Evolutionary conservation across 176 grass and related monocot species (phyloP).

Genomic region (Thinopyrum elongatum): DNA sequence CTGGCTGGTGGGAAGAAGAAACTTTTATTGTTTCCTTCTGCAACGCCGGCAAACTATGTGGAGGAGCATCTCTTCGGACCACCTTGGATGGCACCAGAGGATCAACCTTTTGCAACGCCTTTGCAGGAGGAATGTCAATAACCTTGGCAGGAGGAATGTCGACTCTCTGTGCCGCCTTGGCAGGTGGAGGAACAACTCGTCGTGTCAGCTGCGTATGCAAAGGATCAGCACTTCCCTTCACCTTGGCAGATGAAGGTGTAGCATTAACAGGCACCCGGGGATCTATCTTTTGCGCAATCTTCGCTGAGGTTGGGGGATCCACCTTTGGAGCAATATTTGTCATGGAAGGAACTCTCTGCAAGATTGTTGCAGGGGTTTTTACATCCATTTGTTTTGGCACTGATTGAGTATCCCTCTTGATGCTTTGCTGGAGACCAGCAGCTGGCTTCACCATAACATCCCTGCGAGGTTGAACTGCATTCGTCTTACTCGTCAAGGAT

Average conservation of each 20-base stretch:
- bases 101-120: not conserved
- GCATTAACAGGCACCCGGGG: not conserved
- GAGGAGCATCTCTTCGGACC: constrained; percentile 18
- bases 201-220: not conserved
- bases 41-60: not conserved
- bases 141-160: not conserved
- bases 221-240: not conserved
- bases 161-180: not conserved
- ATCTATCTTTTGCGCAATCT: not conserved
- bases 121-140: not conserved
- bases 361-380: not conserved
- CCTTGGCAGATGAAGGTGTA: not conserved
- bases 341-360: not conserved
- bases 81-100: not conserved
- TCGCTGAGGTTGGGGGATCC: not conserved
- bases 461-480: not conserved
- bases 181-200: not conserved
- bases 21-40: not conserved
- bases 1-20: not conserved
- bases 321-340: not conserved
- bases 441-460: constrained; percentile 1
- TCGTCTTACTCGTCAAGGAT: constrained; percentile 18
- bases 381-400: not conserved
- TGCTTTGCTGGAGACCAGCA: not conserved
- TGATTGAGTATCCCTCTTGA: not conserved